phyloP scores from a whole-genome alignment of 2,329 filamentous ascomycete genomes.

The Drechslerella coelobrocha region DNA sequence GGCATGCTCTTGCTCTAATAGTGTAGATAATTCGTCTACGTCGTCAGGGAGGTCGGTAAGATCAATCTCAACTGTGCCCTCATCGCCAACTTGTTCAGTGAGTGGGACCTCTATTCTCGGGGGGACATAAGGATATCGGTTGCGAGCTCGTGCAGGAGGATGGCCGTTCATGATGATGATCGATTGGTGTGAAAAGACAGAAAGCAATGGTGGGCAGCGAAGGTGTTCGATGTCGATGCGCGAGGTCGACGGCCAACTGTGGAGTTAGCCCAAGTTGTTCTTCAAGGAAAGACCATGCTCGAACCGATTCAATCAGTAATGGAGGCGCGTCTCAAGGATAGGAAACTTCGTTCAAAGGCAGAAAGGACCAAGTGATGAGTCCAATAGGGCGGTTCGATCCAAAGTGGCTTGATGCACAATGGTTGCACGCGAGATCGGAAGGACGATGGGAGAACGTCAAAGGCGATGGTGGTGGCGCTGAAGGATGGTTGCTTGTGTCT shows the following conservation, averaged over 20 bases:
- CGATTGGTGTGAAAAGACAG: not conserved
- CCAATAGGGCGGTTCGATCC: no score
- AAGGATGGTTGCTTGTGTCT: not conserved
- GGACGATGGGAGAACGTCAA: not conserved
- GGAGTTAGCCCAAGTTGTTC: no score
- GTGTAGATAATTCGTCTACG: constrained; percentile 89
- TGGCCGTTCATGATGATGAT: constrained; percentile 41
- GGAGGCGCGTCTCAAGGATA: no score
- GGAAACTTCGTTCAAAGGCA: no score
- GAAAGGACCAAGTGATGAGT: no score
- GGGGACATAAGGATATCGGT: constrained; percentile 71
- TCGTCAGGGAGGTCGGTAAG: constrained; percentile 90
- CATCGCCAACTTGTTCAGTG: constrained; percentile 65
- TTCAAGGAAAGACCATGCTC: no score
- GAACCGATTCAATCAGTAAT: no score
- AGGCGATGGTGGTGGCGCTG: not conserved
- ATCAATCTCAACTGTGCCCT: constrained; percentile 82
- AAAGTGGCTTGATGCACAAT: no score
- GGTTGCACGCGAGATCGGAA: not conserved
- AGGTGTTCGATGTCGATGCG: no score
- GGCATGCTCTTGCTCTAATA: constrained; percentile 92
- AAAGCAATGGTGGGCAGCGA: not conserved
- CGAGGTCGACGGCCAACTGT: no score
- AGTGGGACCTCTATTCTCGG: constrained; percentile 58
- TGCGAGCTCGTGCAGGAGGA: constrained; percentile 14